Evolutionary conservation across 371 early-diverging fungal genomes (phyloP).

Genomic region (Nematocida homosporus): DNA sequence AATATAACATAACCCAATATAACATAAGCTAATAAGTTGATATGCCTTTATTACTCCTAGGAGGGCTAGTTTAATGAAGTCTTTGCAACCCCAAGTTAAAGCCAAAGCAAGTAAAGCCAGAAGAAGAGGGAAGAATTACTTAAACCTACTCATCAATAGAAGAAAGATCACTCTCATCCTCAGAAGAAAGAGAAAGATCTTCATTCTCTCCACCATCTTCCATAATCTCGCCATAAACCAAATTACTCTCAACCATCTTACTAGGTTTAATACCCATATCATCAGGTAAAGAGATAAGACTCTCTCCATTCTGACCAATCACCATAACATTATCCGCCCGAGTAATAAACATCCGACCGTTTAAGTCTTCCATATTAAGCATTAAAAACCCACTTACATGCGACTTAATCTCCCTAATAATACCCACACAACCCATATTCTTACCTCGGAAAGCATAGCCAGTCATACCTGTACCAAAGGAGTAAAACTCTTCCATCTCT

Average conservation of each 20-base stretch:
- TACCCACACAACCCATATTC: slow-evolving; percentile 96
- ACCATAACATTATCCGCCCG: slow-evolving; percentile 82
- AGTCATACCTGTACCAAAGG: slow-evolving; percentile 88
- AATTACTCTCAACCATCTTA: slow-evolving; percentile 64
- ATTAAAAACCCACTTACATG: slow-evolving; percentile 93
- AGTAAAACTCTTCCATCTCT: slow-evolving; percentile 84
- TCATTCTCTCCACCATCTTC: slow-evolving; percentile 45
- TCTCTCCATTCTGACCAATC: slow-evolving; percentile 74
- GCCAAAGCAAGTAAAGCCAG: too few species aligned
- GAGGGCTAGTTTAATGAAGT: too few species aligned
- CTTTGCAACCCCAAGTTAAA: too few species aligned
- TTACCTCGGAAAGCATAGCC: slow-evolving; percentile 93
- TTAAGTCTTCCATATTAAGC: slow-evolving; percentile 81
- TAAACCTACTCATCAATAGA: background rate
- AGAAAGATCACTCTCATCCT: background rate
- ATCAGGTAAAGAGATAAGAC: slow-evolving; percentile 67
- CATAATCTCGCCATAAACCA: slow-evolving; percentile 59
- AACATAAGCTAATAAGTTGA: too few species aligned
- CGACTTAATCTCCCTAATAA: slow-evolving; percentile 88
- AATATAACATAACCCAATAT: too few species aligned
- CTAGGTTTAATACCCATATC: slow-evolving; percentile 64
- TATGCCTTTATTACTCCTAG: too few species aligned
- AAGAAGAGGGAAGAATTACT: background rate
- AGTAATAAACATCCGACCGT: slow-evolving; percentile 80
- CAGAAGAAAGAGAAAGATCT: background rate